phyloP scores from a whole-genome alignment of 2,329 filamentous ascomycete genomes.

The Monosporascus sp. region DNA sequence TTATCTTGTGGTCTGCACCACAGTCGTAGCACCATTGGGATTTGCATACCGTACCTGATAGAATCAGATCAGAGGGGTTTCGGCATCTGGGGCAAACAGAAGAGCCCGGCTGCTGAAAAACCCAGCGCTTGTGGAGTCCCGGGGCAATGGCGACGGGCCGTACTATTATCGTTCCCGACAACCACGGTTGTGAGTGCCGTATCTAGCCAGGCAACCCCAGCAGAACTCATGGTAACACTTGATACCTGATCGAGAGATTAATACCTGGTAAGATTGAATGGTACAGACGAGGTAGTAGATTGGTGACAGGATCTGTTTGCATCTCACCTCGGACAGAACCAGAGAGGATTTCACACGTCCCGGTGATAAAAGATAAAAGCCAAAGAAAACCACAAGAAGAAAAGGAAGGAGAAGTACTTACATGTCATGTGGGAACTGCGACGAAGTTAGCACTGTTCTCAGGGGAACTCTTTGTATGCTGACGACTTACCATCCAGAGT shows the following conservation, averaged over 20 bases:
- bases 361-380: not conserved
- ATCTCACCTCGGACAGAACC: not conserved
- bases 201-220: not conserved
- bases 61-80: not conserved
- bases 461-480: not conserved
- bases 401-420: slow-evolving; percentile 1
- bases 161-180: not conserved
- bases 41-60: not conserved
- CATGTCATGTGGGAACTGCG: slow-evolving; percentile 15
- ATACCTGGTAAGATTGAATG: not conserved
- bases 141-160: no score
- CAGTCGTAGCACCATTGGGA: not conserved
- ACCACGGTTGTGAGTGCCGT: not conserved
- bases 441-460: not conserved
- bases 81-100: not conserved
- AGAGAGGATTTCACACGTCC: not conserved
- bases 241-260: not conserved
- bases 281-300: not conserved
- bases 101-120: not conserved
- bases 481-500: slow-evolving; percentile 10
- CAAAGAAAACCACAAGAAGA: not conserved
- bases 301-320: not conserved
- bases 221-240: not conserved
- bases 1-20: not conserved
- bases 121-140: no score